Evolutionary conservation across 2,329 filamentous ascomycete genomes (phyloP), one percentile per base, ranked within the genome.

Genomic region (Hymenoscyphus albidus): DNA sequence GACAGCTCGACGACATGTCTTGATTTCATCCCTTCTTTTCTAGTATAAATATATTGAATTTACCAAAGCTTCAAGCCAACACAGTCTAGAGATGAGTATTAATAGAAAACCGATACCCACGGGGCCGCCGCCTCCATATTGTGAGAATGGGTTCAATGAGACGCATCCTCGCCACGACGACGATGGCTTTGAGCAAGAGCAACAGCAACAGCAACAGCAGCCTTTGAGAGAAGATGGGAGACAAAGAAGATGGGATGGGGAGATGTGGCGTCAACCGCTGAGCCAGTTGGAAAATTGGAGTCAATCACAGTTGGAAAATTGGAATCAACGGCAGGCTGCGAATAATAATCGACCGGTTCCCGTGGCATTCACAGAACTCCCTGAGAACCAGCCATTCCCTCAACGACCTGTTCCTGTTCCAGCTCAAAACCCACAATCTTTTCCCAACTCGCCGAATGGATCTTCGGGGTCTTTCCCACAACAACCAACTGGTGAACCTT

Each of bases 1-100:
- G 59, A 61, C 59, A 61, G 13, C 42, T 32, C 42, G 32, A 61
- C 59, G 59, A 61, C 59, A 51, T 48, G 2, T 38, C 40, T 31
- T 44, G 22, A 58, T 38, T 27, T 27, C 27, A 9, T 31, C 35
- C 22, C 35, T 32, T 16, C 35, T 35, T 10, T 35, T 35, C 35
- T 10, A 35, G 35, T 35, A 35, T 35, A 35, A 44, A 22, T 44
- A 18, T 31, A 59, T 59, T 16, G 10, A 42, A 18, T 12, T 22
- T 3, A n/a, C 18, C 7, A 5, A 32, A 16, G 4, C n/a, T 4
- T 22, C n/a, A 38, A 59, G 14, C 31, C 12, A 59, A 13, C 31
- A 40, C 12, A 38, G 16, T n/a, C 16, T 16, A 39, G 16, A 35
- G 32, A 58, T 58, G 32, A 31, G 18, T 18, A 9, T n/a, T 31